Conservation (phyloP, 306 rosid genomes). For the Casuarina cunninghamiana region DNA sequence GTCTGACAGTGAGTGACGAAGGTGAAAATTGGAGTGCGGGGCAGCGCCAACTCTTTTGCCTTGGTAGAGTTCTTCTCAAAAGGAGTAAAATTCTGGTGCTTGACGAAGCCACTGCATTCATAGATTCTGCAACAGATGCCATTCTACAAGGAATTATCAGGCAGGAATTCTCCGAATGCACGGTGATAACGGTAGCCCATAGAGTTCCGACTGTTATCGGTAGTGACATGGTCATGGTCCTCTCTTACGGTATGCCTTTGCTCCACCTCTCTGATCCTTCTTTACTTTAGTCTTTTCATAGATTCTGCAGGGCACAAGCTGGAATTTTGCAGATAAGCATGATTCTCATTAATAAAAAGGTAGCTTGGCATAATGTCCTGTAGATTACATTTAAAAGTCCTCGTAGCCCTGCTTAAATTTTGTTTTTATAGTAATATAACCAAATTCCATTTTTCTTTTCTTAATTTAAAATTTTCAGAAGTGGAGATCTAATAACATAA, state of each 20-base stretch:
- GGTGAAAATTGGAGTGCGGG: conserved; percentile 73
- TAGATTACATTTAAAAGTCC: too few relatives aligned
- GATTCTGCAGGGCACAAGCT: too few relatives aligned
- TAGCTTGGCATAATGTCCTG: too few relatives aligned
- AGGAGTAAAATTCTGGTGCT: conserved; percentile 58
- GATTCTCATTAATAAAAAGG: too few relatives aligned
- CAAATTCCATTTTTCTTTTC: too few relatives aligned
- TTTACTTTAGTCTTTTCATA: too few relatives aligned
- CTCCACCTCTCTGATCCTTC: neutral
- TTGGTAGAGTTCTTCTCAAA: conserved; percentile 56
- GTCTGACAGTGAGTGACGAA: conserved; percentile 52
- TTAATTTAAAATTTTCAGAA: too few relatives aligned
- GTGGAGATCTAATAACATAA: too few relatives aligned
- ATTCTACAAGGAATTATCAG: conserved; percentile 49
- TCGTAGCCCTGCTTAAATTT: too few relatives aligned
- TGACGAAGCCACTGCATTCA: conserved; percentile 73
- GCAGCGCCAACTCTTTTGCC: conserved; percentile 65
- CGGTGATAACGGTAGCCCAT: conserved; percentile 60
- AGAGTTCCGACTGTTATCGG: conserved; percentile 66
- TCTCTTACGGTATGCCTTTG: conserved; percentile 52
- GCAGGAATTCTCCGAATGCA: conserved; percentile 51
- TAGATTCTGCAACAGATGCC: conserved; percentile 66
- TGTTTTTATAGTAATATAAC: too few relatives aligned
- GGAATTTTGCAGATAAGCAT: too few relatives aligned
- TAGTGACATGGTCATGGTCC: conserved; percentile 69